Evolutionary conservation across 176 grass and related monocot genomes (phyloP), one percentile per base, ranked within the genome.

Genomic region (Cenchrus americanus): DNA sequence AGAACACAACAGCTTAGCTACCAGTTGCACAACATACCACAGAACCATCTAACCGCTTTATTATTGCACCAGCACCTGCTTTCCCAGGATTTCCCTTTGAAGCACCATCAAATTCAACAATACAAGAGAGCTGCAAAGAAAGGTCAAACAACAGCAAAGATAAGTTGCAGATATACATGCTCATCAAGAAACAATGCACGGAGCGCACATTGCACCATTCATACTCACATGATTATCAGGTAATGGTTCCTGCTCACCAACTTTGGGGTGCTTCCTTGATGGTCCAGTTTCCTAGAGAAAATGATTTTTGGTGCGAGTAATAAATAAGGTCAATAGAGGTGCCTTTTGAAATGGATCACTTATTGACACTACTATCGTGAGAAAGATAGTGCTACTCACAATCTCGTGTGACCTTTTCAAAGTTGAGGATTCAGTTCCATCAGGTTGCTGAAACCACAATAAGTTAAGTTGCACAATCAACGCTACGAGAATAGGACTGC

Each of bases 11-110:
- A 73, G 83, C 26, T 49, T 40, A 72, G 57, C 49, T 19, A 72
- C 14, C 12, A 50, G 79, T 65, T n/a, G 58, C 10, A 1, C 1
- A 65, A 79, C 84, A 61, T 93, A 98, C 96, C 96, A 95, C 59
- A 78, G 83, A 77, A 83, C 96, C 96, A 93, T 98, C 93, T 53
- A 69, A 12, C 14, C 67, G 64, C 80, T 74, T 90, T 76, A 95
- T 71, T 91, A 98, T 64, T 84, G 65, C 96, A 66, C 89, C 96
- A 10, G 96, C 96, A 77, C 92, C 95, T 61, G 87, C 23, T 87
- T 91, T 94, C 80, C 95, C 89, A 47, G 92, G 92, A 90, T 98
- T 98, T 88, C 95, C 92, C 93, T 88, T 98, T 67, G 85, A 94
- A 63, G 95, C 90, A 68, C 95, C 95, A 40, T 98, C 95, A 78